phyloP scores from a whole-genome alignment of 2,329 filamentous ascomycete genomes.

The Thelonectria blattea region DNA sequence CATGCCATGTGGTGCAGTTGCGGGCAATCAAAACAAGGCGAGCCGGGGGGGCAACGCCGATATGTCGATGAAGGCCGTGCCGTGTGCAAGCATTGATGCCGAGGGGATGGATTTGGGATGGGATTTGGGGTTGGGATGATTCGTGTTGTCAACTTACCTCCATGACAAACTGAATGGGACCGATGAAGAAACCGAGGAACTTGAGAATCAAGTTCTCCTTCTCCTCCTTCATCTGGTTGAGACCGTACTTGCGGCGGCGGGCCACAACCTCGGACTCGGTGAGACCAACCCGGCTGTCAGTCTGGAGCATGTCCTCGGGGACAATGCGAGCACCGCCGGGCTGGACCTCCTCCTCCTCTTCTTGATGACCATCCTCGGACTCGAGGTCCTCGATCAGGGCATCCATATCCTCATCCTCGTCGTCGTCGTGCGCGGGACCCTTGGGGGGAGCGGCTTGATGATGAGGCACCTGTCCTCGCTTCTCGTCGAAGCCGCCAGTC shows the following conservation, averaged over 20 bases:
- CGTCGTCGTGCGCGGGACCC: constrained; percentile 60
- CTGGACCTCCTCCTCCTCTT: constrained; percentile 58
- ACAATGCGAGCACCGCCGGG: constrained; percentile 65
- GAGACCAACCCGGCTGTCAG: constrained; percentile 74
- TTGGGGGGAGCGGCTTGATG: constrained; percentile 45
- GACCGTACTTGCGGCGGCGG: constrained; percentile 74
- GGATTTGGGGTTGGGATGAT: background rate
- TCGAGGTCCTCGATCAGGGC: constrained; percentile 87
- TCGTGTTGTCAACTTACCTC: constrained; percentile 65
- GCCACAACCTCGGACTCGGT: constrained; percentile 71
- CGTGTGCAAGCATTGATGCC: background rate
- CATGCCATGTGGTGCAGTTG: constrained; percentile 11
- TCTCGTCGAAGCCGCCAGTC: constrained; percentile 70
- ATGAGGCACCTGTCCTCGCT: constrained; percentile 50
- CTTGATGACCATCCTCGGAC: constrained; percentile 75
- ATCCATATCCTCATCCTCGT: constrained; percentile 85
- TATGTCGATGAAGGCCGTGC: constrained; percentile 7
- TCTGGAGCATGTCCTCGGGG: constrained; percentile 78
- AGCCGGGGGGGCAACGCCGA: constrained; percentile 10
- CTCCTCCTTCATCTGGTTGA: constrained; percentile 92
- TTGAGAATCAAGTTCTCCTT: constrained; percentile 85
- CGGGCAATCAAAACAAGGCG: constrained; percentile 27
- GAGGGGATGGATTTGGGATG: too few relatives aligned
- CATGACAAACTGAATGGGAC: constrained; percentile 94
- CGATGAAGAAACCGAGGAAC: constrained; percentile 83